These are phyloP conservation scores for Leccinum ochraceum DNA, from an alignment of 768 basidiomycete species.

Conservation along the genomic window DNA sequence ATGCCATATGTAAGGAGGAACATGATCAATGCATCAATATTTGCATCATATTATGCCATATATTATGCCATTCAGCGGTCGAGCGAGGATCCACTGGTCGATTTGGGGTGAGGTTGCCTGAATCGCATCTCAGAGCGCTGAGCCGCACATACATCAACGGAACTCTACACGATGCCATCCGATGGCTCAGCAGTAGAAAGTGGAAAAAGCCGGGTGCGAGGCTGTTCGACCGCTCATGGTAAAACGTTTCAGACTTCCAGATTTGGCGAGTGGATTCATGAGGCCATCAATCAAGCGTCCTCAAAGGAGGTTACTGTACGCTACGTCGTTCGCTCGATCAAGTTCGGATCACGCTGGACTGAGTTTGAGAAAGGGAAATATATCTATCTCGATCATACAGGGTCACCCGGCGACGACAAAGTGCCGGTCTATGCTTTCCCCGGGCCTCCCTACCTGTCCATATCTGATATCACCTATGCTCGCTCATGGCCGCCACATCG, in stretches of 20 bases:
- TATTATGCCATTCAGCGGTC: too few species aligned
- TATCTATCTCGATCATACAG: background rate
- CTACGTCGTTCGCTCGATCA: background rate
- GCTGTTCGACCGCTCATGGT: too few species aligned
- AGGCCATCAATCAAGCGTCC: background rate
- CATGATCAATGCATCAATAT: too few species aligned
- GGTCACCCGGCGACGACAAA: background rate
- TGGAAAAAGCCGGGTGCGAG: background rate
- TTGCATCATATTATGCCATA: too few species aligned
- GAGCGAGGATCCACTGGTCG: background rate
- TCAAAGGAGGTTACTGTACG: too few species aligned
- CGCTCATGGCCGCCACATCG: slow-evolving; percentile 11
- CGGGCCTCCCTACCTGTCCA: background rate
- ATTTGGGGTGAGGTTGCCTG: background rate
- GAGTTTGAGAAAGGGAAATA: background rate
- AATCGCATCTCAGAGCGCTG: background rate
- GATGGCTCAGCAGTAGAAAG: background rate
- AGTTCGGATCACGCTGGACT: background rate
- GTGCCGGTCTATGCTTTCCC: background rate
- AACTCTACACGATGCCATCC: background rate
- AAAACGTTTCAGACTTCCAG: background rate
- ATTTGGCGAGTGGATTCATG: background rate
- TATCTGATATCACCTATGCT: slow-evolving; percentile 9
- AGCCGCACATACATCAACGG: background rate
- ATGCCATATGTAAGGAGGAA: too few species aligned